These are phyloP conservation scores for Fusarium vanettenii DNA, from an alignment of 2,329 filamentous ascomycete genomes.

Conservation along the genomic window DNA sequence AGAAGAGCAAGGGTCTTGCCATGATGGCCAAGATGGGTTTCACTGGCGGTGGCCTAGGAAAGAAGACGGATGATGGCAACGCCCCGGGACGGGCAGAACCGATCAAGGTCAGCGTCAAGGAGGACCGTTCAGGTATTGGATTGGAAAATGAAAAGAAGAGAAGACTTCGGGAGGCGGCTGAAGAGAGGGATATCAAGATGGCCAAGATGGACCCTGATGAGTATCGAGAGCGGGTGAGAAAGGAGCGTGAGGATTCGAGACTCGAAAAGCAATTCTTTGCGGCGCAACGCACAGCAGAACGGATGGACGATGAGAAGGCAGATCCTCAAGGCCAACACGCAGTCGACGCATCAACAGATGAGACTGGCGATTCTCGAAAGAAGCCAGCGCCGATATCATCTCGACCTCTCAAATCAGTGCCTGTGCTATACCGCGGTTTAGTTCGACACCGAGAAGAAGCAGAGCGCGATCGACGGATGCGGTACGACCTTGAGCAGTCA, in stretches of 20 bases:
- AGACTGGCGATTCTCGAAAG: slow-evolving; percentile 38
- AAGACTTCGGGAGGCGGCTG: slow-evolving; percentile 73
- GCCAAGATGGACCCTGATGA: slow-evolving; percentile 74
- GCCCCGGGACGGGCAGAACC: slow-evolving; percentile 68
- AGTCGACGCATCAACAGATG: slow-evolving; percentile 23
- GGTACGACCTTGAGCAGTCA: slow-evolving; percentile 74
- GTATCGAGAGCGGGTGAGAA: slow-evolving; percentile 78
- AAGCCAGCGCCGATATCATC: slow-evolving; percentile 54
- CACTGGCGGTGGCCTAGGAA: slow-evolving; percentile 79
- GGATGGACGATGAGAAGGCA: slow-evolving; percentile 71
- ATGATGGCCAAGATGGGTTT: slow-evolving; percentile 99
- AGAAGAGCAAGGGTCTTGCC: slow-evolving; percentile 85
- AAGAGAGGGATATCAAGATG: slow-evolving; percentile 66
- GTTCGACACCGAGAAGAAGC: slow-evolving; percentile 76
- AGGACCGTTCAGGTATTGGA: slow-evolving; percentile 85
- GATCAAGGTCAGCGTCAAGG: slow-evolving; percentile 80
- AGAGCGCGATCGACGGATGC: slow-evolving; percentile 74
- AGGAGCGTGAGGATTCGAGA: slow-evolving; percentile 75
- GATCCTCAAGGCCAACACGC: not conserved
- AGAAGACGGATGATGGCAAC: slow-evolving; percentile 60
- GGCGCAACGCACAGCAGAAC: slow-evolving; percentile 86
- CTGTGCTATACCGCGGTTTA: slow-evolving; percentile 83
- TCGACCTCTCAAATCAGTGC: slow-evolving; percentile 73
- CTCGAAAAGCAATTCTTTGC: slow-evolving; percentile 77
- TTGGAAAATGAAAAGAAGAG: slow-evolving; percentile 86